Evolutionary conservation across 1,284 basidiomycete genomes (phyloP), one percentile per base, ranked within the genome.

Genomic region (Trichosporon sp.): DNA sequence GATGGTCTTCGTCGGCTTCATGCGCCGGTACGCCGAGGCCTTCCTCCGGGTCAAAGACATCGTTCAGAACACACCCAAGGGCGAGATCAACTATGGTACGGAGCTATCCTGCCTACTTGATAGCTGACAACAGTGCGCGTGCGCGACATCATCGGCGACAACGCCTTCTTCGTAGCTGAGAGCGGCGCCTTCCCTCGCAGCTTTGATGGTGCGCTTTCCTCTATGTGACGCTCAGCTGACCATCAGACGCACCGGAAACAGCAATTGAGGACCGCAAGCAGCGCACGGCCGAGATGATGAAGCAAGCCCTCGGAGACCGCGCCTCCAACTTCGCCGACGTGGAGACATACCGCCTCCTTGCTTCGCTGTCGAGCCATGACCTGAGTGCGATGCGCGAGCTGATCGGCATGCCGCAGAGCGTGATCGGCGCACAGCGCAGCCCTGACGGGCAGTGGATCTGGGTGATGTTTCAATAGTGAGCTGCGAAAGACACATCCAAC

Each of bases 71-170:
- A 37, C 54, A 21, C 56, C 37, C 2, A 44, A 32, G 54, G 57
- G 34, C 1, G 44, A 21, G 3, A 65, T 68, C 40, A 33, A 57
- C 6, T 68, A 68, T 34, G 66, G 66, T 67, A n/a, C n/a, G n/a
- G 36, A 3, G 59, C 44, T 33, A 25, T n/a, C 10, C 13, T 13
- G 9, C 3, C 13, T 6, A 29, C 32, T 32, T 33, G 7, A 1
- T 19, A 34, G 23, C 62, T 64, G 21, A 66, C 36, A 2, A 8
- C 63, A 67, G 68, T 75, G 4, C 69, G 76, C 37, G 78, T 82
- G 16, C 73, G 80, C 56, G 82, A 83, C 62, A 78, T 82, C 32
- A 80, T 82, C 58, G 82, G 82, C 3, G 65, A 80, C 74, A 82
- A 82, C 69, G 60, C 65, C 11, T 74, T 77, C 66, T 82, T 82